Conservation (phyloP, 208 protist genomes). For the Borovskyia barvae region DNA sequence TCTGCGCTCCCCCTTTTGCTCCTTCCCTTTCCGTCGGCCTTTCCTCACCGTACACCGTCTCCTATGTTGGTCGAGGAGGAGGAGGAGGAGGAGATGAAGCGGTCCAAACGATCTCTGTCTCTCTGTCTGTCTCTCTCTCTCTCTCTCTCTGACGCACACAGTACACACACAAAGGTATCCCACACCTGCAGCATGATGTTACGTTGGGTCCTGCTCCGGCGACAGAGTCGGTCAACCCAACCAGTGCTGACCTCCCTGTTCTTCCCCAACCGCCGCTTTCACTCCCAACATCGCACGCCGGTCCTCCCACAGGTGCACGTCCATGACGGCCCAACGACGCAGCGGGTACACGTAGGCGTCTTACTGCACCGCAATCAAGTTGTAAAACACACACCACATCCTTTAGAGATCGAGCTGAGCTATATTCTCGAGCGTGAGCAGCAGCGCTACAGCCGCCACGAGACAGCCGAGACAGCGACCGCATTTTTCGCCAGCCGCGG, state of each 20-base stretch:
- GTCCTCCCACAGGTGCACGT: conserved; percentile 64
- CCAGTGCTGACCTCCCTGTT: not conserved
- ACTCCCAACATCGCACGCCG: conserved; percentile 79
- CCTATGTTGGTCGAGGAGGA: too few relatives aligned
- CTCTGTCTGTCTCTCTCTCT: not conserved
- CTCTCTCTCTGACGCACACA: not conserved
- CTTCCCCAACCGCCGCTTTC: conserved; percentile 25
- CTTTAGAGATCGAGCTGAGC: conserved; percentile 68
- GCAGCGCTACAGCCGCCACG: conserved; percentile 78
- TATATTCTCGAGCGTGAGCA: conserved; percentile 81
- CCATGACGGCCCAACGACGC: conserved; percentile 11
- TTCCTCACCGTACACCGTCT: too few relatives aligned
- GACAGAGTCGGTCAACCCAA: too few relatives aligned
- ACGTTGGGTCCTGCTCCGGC: too few relatives aligned
- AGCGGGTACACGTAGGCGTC: conserved; percentile 60
- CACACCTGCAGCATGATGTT: too few relatives aligned
- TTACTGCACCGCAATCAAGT: conserved; percentile 68
- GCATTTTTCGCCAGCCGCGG: conserved; percentile 68
- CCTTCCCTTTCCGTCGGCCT: too few relatives aligned
- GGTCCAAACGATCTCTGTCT: too few relatives aligned
- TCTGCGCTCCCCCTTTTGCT: too few relatives aligned
- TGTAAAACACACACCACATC: conserved; percentile 78
- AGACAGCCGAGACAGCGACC: conserved; percentile 59
- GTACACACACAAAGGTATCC: not conserved
- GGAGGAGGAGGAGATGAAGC: too few relatives aligned